Evolutionary conservation across 2,329 filamentous ascomycete genomes (phyloP).

Genomic region (Alternaria brassicae): DNA sequence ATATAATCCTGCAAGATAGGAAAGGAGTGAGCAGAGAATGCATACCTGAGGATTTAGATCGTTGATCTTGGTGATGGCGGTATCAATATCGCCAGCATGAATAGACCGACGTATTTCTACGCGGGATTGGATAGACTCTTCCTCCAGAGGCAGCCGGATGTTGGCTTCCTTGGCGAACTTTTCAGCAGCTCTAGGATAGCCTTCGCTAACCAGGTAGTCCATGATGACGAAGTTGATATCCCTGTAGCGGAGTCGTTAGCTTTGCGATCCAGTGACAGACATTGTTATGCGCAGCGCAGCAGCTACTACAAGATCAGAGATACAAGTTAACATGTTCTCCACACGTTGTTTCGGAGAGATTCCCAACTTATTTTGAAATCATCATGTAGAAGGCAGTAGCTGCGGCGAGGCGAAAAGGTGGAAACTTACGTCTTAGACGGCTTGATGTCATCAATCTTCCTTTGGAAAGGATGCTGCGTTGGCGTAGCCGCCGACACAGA

Average conservation of each 20-base stretch:
- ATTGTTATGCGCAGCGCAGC: constrained; percentile 18
- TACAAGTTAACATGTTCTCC: constrained; percentile 87
- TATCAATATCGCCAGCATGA: constrained; percentile 82
- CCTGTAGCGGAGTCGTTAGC: constrained; percentile 59
- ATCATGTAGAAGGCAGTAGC: constrained; percentile 69
- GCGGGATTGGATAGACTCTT: constrained; percentile 75
- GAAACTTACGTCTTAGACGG: constrained; percentile 83
- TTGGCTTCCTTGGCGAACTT: constrained; percentile 96
- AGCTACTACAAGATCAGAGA: constrained; percentile 64
- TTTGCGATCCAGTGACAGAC: constrained; percentile 11
- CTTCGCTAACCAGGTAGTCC: constrained; percentile 95
- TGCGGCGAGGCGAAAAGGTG: constrained; percentile 5
- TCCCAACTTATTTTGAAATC: constrained; percentile 90
- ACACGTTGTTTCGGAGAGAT: constrained; percentile 99
- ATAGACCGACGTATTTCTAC: constrained; percentile 87
- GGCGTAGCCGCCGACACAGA: constrained; percentile 78
- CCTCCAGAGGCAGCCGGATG: constrained; percentile 74
- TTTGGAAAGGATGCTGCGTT: constrained; percentile 76
- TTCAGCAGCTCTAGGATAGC: constrained; percentile 88
- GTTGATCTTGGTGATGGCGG: constrained; percentile 86
- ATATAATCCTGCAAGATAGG: constrained; percentile 83
- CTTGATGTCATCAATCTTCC: constrained; percentile 82
- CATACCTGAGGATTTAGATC: constrained; percentile 90
- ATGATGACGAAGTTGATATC: constrained; percentile 95
- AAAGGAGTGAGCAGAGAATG: constrained; percentile 10